These are phyloP conservation scores for Hyaloscypha hepaticicola DNA, from an alignment of 495 filamentous ascomycete species.

Conservation along the genomic window DNA sequence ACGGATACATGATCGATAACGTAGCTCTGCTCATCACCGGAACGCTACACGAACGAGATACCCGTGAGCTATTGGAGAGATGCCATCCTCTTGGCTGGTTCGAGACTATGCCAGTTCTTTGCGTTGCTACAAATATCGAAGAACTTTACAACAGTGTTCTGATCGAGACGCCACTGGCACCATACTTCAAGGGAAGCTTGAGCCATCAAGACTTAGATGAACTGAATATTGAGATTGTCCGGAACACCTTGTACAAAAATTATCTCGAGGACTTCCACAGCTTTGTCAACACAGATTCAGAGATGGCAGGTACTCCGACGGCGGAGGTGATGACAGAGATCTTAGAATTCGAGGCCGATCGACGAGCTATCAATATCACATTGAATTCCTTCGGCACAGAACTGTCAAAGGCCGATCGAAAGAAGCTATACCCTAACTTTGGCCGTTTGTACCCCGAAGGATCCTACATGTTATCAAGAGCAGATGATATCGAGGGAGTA, in stretches of 20 bases:
- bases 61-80: conserved; percentile 88
- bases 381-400: conserved; percentile 98
- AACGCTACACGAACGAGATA: conserved; percentile 96
- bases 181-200: conserved; percentile 95
- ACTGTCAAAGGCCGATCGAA: conserved; percentile 87
- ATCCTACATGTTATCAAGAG: conserved; percentile 88
- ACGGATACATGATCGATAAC: conserved; percentile 99
- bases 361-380: conserved; percentile 97
- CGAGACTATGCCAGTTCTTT: conserved; percentile 96
- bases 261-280: conserved; percentile 97
- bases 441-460: conserved; percentile 91
- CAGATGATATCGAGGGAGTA: conserved; percentile 93
- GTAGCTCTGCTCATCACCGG: conserved; percentile 97
- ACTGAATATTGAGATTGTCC: conserved; percentile 98
- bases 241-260: conserved; percentile 99
- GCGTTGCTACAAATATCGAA: conserved; percentile 96
- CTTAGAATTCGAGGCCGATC: conserved; percentile 93
- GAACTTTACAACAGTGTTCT: conserved; percentile 97
- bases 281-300: conserved; percentile 83
- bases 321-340: conserved; percentile 93
- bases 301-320: conserved; percentile 84
- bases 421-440: conserved; percentile 93
- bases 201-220: conserved; percentile 97
- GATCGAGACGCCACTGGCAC: conserved; percentile 91
- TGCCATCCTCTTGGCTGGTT: conserved; percentile 99